Evolutionary conservation across 345 rosid species (phyloP).

Genomic region (Eucalyptus marginata): DNA sequence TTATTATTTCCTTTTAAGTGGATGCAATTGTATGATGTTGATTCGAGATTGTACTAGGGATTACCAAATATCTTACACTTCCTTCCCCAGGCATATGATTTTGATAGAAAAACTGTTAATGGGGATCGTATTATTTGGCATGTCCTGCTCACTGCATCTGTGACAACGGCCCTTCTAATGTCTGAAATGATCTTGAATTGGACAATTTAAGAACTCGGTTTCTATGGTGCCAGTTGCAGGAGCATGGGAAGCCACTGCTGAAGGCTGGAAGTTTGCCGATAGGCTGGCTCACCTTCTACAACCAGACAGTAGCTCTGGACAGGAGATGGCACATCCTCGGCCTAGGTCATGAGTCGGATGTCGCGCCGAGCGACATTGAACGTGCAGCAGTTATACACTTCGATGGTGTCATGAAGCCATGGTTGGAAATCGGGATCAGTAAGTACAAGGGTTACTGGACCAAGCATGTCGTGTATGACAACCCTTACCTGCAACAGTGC

Average conservation of each 20-base stretch:
- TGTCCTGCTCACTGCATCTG: neutral
- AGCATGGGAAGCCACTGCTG: constrained; percentile 50
- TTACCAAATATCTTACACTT: neutral
- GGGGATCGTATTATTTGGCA: neutral
- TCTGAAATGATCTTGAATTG: neutral
- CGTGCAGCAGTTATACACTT: constrained; percentile 78
- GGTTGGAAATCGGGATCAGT: constrained; percentile 74
- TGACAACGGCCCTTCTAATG: neutral
- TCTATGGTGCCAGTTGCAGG: constrained; percentile 26
- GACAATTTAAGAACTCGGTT: neutral
- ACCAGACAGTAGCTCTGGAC: constrained; percentile 58
- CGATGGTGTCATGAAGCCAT: constrained; percentile 89
- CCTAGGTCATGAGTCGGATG: constrained; percentile 57
- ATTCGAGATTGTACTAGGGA: neutral
- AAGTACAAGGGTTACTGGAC: constrained; percentile 75
- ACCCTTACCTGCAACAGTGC: constrained; percentile 51
- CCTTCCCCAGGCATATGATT: neutral
- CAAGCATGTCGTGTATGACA: constrained; percentile 35
- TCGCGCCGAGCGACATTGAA: constrained; percentile 35
- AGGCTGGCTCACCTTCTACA: constrained; percentile 84
- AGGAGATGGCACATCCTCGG: constrained; percentile 74
- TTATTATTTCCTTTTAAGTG: neutral
- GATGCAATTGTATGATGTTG: neutral
- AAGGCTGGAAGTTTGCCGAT: constrained; percentile 75
- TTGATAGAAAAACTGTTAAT: neutral